Base-by-base conservation (phyloP, 140 eudicot species). In the Ambrosia hybrid region DNA sequence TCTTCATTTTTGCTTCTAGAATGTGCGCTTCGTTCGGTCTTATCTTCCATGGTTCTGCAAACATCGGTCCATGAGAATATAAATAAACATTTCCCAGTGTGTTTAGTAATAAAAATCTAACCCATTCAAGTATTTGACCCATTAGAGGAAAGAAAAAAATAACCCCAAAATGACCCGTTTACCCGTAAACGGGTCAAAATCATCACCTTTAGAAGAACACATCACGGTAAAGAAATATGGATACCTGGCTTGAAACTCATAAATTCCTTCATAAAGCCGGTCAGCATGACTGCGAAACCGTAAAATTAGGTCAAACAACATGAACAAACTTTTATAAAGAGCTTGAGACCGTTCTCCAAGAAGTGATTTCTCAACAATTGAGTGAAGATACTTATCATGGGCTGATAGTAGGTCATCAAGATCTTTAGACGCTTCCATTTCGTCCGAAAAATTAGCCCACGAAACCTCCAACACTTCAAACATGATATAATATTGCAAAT, bases 381-480 rank as follows among this genome's bases (percentile, higher is more conserved):
- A 95, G 60, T 78, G 85, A 38, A 95, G 96, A 81, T 95, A 95
- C 87, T 88, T 95, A 72, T 95, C 99, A 85, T 95, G 99, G 34
- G 99, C 99, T 10, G 85, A 92, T 59, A 95, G 96, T 46, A 95
- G 79, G 67, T 95, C 99, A 79, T 95, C 99, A 81, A 95, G 96
- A 86, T 95, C 97, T 84, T 95, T 88, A 65, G 97, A 84, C 16
- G 83, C 88, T 76, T 91, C 97, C 97, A 95, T 84, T 86, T 95
- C 97, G 78, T 85, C 91, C 12, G 75, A 86, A 51, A 95, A 85
- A 59, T 90, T 83, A 43, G 96, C 91, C 99, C 99, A 95, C 3
- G 99, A 95, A 4, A 90, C 96, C 83, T 95, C 99, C 86, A 95
- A 73, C 51, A 95, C 99, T 73, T 95, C 99, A 80, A 95, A 95